A percentile compares a stretch with the other conserved stretches of the same genome.
Conservation (phyloP, 164 flowering plant genomes). For the Platanus orientalis region DNA sequence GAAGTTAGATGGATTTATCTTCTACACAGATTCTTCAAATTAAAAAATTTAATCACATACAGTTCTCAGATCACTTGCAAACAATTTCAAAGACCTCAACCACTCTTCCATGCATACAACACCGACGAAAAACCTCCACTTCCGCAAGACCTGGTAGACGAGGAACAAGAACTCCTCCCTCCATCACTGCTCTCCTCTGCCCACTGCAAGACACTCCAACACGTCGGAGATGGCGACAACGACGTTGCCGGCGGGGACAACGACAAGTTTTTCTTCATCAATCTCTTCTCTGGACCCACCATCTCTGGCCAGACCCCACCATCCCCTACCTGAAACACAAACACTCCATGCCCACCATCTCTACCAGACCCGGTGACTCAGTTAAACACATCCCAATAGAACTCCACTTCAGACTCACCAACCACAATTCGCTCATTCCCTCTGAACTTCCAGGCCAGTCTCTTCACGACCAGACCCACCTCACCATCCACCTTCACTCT, state of each 20-base stretch:
- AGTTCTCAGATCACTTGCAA: too few relatives aligned
- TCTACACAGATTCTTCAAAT: too few relatives aligned
- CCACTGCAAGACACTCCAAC: constrained; percentile 67
- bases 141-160: too few relatives aligned
- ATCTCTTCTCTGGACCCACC: constrained; percentile 57
- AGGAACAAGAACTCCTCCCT: constrained; percentile 54
- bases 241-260: constrained; percentile 11
- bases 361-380: constrained; percentile 35
- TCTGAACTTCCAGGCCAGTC: constrained; percentile 71
- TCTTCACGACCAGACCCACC: constrained; percentile 42
- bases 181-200: constrained; percentile 70
- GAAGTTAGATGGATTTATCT: too few relatives aligned
- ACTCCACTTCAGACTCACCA: constrained; percentile 48
- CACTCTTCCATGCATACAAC: constrained; percentile 64
- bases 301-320: constrained; percentile 69
- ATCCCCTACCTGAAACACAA: constrained; percentile 67
- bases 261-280: constrained; percentile 56
- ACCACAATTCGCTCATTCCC: constrained; percentile 58
- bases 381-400: constrained; percentile 74
- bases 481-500: constrained; percentile 53
- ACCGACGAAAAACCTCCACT: constrained; percentile 54
- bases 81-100: background rate
- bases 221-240: constrained; percentile 43
- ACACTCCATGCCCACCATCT: constrained; percentile 47
- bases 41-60: too few relatives aligned